Conservation (phyloP, 345 rosid genomes). For the Arabidopsis arenosa region DNA sequence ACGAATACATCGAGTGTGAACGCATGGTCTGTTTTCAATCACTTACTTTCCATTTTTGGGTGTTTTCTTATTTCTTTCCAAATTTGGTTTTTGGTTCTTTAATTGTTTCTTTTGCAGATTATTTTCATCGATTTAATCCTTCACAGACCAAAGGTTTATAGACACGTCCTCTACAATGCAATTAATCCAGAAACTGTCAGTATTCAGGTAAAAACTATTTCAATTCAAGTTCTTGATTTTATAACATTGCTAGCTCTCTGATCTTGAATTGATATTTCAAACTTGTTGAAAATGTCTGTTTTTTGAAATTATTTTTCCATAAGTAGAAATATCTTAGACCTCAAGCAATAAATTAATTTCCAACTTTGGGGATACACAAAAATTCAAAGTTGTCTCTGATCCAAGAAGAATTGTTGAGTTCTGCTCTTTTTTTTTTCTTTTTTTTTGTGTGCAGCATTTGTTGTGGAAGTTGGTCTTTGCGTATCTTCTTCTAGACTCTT, state of each 20-base stretch:
- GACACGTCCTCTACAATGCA: slow-evolving; percentile 77
- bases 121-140: slow-evolving; percentile 83
- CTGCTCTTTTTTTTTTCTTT: not conserved
- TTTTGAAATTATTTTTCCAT: not conserved
- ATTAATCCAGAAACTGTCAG: slow-evolving; percentile 54
- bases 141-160: slow-evolving; percentile 75
- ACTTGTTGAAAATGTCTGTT: not conserved
- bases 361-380: not conserved
- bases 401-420: not conserved
- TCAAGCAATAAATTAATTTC: not conserved
- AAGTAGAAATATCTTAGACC: not conserved
- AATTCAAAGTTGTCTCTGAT: not conserved
- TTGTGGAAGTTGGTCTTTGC: slow-evolving; percentile 68
- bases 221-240: slow-evolving; percentile 6
- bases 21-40: slow-evolving; percentile 59
- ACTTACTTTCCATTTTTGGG: slow-evolving; percentile 33
- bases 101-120: slow-evolving; percentile 52
- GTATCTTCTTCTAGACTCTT: slow-evolving; percentile 73
- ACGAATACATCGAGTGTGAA: slow-evolving; percentile 84
- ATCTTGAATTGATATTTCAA: not conserved
- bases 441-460: slow-evolving; percentile 54
- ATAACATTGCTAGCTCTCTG: not conserved
- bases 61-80: slow-evolving; percentile 18
- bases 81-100: not conserved
- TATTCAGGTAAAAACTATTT: slow-evolving; percentile 54